These are phyloP conservation scores for Aspergillus sp. DNA, from an alignment of 2,329 filamentous ascomycete species.

Conservation along the genomic window DNA sequence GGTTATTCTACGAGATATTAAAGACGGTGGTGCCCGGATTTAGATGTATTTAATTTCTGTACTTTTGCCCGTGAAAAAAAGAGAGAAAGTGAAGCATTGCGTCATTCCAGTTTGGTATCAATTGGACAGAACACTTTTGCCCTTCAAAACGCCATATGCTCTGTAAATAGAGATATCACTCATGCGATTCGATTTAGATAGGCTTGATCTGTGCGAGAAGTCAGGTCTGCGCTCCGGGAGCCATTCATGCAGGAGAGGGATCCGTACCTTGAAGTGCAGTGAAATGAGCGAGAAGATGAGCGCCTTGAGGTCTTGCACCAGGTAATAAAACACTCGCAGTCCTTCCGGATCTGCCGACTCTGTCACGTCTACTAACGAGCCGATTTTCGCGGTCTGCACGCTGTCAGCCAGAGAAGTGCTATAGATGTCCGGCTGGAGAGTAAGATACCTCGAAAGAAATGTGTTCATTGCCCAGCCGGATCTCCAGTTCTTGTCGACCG, in stretches of 20 bases:
- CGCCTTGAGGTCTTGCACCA: constrained; percentile 94
- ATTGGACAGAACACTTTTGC: background rate
- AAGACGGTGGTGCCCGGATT: too few species aligned
- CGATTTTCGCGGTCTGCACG: constrained; percentile 86
- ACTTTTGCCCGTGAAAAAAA: too few species aligned
- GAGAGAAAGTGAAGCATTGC: background rate
- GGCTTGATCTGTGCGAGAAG: constrained; percentile 42
- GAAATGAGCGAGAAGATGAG: constrained; percentile 94
- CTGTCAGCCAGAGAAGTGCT: background rate
- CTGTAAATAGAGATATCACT: background rate
- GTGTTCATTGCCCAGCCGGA: constrained; percentile 85
- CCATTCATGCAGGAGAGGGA: background rate
- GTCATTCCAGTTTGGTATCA: background rate
- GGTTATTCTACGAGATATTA: too few species aligned
- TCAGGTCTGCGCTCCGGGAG: background rate
- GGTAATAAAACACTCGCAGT: constrained; percentile 94
- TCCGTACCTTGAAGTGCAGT: constrained; percentile 79
- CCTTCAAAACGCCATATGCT: constrained; percentile 7
- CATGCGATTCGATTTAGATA: constrained; percentile 29
- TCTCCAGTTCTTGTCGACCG: constrained; percentile 91
- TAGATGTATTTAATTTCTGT: too few species aligned
- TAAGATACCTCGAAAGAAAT: constrained; percentile 86
- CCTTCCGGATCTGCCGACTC: constrained; percentile 95
- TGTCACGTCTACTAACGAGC: constrained; percentile 90
- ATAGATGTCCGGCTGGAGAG: background rate